Evolutionary conservation across 2,329 filamentous ascomycete species (phyloP), one percentile per base, ranked within the genome.

Genomic region (Diplodia intermedia): DNA sequence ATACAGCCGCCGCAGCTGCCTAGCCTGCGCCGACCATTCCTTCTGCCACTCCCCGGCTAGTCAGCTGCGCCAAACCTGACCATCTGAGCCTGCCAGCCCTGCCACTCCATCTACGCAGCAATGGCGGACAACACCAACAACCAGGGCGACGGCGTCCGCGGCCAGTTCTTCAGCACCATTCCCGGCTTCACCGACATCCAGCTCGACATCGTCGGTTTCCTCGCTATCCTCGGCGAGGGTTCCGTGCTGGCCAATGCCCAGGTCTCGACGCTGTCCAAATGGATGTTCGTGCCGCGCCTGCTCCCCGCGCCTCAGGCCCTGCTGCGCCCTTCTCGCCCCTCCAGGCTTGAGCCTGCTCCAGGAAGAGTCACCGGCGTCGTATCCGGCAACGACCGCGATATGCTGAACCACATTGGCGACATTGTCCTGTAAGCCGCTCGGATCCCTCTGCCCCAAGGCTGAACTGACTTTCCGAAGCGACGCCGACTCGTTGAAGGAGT

Each of bases 141-240:
- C 23, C 60, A 63, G 29, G 43, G 31, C 29, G 60, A 52, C 18
- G 60, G 60, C 3, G 47, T 11, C 29, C 11, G 15, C 43, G 60
- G 60, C 23, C n/a, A 52, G 26, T 67, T 57, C 54, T 68, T 68
- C 38, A 68, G 66, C 66, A 68, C 66, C 36, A 56, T 68, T n/a
- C 66, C 56, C 36, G 47, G 54, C 20, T 68, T 68, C 50, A 29
- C 20, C 18, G 50, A 79, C 61, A 79, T 86, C 62, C 83, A 86
- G 71, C 80, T 86, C 57, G 84, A 86, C 71, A 85, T 86, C 57
- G 84, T 86, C 69, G 84, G 84, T 73, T 85, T 85, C 72, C 81
- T 86, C n/a, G 83, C 83, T 68, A 82, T 86, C 70, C 75, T 85
- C 33, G 83, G 83, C 55, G 83, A 85, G 74, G 82, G 82, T 75